Base-by-base conservation (phyloP, 805 yeast species). In the Tetrapisispora phaffii region DNA sequence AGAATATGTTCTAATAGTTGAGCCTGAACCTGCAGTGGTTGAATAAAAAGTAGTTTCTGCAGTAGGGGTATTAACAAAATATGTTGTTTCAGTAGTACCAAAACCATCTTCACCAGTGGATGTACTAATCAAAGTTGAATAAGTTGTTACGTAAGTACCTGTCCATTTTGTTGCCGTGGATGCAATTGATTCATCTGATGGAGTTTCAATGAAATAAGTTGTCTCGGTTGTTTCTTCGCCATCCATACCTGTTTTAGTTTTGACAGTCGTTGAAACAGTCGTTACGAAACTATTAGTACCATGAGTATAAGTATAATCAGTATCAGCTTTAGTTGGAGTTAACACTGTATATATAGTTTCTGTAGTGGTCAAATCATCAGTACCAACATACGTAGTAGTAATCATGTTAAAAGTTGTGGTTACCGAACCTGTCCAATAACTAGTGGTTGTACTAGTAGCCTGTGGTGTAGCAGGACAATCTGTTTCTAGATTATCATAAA, bases 41-140 rank as follows among this genome's bases (percentile, higher is more conserved):
- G 43, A 12, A 12, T 22, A 32, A 16, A 31, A 16, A 4, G 41
- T 39, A 10, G 32, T 22, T 33, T 32, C 37, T 12, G 19, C 37
- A 16, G 33, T 39, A 20, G 44, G 44, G 5, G 44, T 42, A 23
- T 34, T 20, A 3, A 42, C 21, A 20, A 35, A 20, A 21, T 35
- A 42, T 13, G 35, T 42, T 20, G 44, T 42, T 42, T 42, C 44
- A 12, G 40, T 42, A n/a, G 44, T 42, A 16, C 21, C 33, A 15
- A 24, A 31, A 6, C 48, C 46, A 29, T 43, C 46, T 15, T 42
- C 33, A 22, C 47, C 50, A 23, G 32, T 41, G 2, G 7, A 21
- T 29, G 43, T 39, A 5, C 37, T 38, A 7, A 36, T 28, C 8
- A 41, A 17, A n/a, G 47, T 38, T 9, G 33, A 17, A 17, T 24